phyloP scores from a whole-genome alignment of 139 green algal species.

The Dunaliella primolecta region DNA sequence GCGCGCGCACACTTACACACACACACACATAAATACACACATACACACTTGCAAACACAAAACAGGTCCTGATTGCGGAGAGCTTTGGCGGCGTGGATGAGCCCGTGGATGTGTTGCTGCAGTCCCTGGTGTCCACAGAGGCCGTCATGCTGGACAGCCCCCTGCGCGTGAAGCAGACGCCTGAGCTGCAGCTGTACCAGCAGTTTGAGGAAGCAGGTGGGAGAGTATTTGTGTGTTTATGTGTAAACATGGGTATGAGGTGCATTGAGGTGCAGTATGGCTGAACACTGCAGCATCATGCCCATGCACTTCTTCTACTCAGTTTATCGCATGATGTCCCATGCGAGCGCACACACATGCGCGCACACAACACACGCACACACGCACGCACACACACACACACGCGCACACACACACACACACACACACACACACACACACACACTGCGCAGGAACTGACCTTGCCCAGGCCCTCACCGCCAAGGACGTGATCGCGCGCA shows the following conservation, averaged over 20 bases:
- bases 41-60: no score
- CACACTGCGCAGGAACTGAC: constrained; percentile 73
- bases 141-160: constrained; percentile 49
- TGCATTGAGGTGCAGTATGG: no score
- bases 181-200: constrained; percentile 69
- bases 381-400: no score
- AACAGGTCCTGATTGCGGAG: constrained; percentile 89
- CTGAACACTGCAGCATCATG: no score
- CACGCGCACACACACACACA: not conserved
- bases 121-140: constrained; percentile 57
- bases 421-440: not conserved
- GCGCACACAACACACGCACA: no score
- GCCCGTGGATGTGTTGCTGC: constrained; percentile 84
- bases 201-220: constrained; percentile 84
- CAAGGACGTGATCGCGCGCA: constrained; percentile 72
- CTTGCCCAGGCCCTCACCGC: constrained; percentile 75
- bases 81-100: constrained; percentile 90
- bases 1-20: no score
- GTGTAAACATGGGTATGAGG: not conserved
- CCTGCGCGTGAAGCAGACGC: constrained; percentile 76
- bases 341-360: no score
- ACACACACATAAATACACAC: no score
- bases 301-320: not conserved
- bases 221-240: not conserved
- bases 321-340: not conserved